Percentiles rank a stretch among this genome's conserved stretches.
Conservation (phyloP, 805 yeast genomes). For the Clavispora asparagi region DNA sequence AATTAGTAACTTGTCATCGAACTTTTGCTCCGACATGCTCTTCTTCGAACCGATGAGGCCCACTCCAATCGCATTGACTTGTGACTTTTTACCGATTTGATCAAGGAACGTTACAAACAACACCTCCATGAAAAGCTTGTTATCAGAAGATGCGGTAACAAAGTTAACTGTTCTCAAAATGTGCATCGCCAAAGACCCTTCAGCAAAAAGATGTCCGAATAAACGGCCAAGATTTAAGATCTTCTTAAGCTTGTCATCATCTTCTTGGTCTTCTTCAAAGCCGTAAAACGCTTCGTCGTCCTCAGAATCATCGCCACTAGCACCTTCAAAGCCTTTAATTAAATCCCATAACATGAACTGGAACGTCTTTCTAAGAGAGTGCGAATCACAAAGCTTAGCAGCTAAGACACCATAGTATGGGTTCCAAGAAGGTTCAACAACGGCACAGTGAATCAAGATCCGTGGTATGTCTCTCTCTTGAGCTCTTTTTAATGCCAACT, state of each 20-base stretch:
- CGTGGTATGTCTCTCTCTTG: conserved; percentile 87
- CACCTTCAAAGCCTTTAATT: conserved; percentile 58
- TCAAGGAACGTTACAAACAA: conserved; percentile 65
- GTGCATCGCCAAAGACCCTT: conserved; percentile 69
- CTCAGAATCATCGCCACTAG: conserved; percentile 31
- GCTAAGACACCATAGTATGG: conserved; percentile 87
- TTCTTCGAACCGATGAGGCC: conserved; percentile 31
- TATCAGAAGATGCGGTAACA: conserved; percentile 59
- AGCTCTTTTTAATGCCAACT: conserved; percentile 66
- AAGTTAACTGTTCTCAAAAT: conserved; percentile 70
- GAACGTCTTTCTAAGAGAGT: conserved; percentile 71
- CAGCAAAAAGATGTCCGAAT: conserved; percentile 71
- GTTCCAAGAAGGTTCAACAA: conserved; percentile 76
- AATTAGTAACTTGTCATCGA: conserved; percentile 46
- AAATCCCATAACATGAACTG: conserved; percentile 91
- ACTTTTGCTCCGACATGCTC: conserved; percentile 28
- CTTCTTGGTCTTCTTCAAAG: conserved; percentile 31
- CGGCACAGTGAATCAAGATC: conserved; percentile 80
- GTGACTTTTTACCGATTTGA: conserved; percentile 58
- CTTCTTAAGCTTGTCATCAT: conserved; percentile 52
- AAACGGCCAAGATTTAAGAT: conserved; percentile 73
- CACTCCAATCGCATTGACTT: conserved; percentile 40
- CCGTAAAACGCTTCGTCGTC: conserved; percentile 37
- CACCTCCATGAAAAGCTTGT: conserved; percentile 67
- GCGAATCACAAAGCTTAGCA: conserved; percentile 67